These are phyloP conservation scores for Linum usitatissimum DNA, from an alignment of 345 rosid genomes.

Conservation along the genomic window DNA sequence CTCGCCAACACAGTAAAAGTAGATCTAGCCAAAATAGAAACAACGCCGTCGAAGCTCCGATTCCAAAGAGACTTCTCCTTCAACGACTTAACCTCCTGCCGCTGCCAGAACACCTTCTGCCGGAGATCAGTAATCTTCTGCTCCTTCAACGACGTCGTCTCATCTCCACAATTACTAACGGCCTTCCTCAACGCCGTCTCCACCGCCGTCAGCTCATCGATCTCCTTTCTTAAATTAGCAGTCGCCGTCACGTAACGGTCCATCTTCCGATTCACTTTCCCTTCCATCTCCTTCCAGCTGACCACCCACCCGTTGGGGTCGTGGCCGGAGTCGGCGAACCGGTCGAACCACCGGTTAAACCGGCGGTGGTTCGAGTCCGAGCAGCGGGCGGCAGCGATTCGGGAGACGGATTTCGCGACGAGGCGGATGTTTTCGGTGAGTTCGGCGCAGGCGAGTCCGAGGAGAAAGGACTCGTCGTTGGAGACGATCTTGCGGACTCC, in stretches of 20 bases:
- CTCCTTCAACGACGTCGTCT: conserved; percentile 20
- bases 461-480: conserved; percentile 67
- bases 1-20: conserved; percentile 64
- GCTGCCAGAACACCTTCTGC: conserved; percentile 51
- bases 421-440: conserved; percentile 47
- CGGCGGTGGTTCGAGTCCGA: conserved; percentile 31
- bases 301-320: conserved; percentile 57
- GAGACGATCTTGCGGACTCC: conserved; percentile 76
- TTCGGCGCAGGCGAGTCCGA: conserved; percentile 80
- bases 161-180: conserved; percentile 10
- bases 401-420: conserved; percentile 47
- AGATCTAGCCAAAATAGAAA: conserved; percentile 45
- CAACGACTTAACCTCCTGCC: conserved; percentile 66
- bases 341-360: conserved; percentile 42
- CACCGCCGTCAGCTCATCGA: conserved; percentile 58
- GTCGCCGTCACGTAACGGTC: conserved; percentile 63
- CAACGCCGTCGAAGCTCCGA: conserved; percentile 61
- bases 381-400: conserved; percentile 48
- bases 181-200: conserved; percentile 48
- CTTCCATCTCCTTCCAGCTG: conserved; percentile 54
- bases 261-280: conserved; percentile 45
- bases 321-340: conserved; percentile 56
- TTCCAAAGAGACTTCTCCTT: conserved; percentile 81
- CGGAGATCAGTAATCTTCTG: conserved; percentile 58
- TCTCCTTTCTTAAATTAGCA: conserved; percentile 56